These are phyloP conservation scores for Ceratocystis huliohia DNA, from an alignment of 2,329 filamentous ascomycete species.

Conservation along the genomic window DNA sequence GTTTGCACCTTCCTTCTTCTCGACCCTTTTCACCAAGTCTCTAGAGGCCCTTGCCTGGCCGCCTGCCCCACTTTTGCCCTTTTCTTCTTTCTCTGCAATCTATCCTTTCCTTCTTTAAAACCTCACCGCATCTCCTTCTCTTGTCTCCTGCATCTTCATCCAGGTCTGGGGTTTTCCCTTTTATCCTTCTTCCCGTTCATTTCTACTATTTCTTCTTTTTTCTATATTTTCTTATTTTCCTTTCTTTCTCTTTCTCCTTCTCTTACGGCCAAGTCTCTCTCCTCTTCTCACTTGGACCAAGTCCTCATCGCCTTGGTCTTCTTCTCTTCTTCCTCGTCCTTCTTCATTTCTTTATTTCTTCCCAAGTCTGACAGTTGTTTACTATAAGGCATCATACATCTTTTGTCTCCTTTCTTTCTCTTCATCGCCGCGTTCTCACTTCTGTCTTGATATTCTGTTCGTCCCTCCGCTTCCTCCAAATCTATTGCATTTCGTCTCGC, in stretches of 20 bases:
- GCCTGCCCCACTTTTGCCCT: background rate
- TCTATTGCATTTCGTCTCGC: constrained; percentile 13
- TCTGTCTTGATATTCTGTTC: constrained; percentile 10
- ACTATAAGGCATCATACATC: constrained; percentile 10
- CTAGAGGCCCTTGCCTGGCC: too few relatives aligned
- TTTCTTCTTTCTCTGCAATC: background rate
- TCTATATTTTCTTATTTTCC: constrained; percentile 14
- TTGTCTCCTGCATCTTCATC: background rate
- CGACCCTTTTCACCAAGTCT: too few relatives aligned
- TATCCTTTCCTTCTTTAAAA: constrained; percentile 9
- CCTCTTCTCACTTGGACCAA: constrained; percentile 9
- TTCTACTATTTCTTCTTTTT: constrained; percentile 13
- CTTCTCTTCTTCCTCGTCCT: constrained; percentile 15
- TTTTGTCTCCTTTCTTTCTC: constrained; percentile 16
- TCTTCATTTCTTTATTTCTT: constrained; percentile 16
- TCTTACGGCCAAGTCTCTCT: constrained; percentile 2
- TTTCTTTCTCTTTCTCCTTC: constrained; percentile 13
- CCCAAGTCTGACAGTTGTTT: constrained; percentile 20
- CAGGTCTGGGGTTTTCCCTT: background rate
- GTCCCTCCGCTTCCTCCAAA: background rate
- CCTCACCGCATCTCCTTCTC: constrained; percentile 18
- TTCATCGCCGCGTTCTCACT: constrained; percentile 10
- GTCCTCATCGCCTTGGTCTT: constrained; percentile 10
- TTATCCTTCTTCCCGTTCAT: constrained; percentile 10
- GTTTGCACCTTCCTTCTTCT: background rate